Evolutionary conservation across 108 stramenopile species (phyloP).

Genomic region (Stephanodiscus minutulus): DNA sequence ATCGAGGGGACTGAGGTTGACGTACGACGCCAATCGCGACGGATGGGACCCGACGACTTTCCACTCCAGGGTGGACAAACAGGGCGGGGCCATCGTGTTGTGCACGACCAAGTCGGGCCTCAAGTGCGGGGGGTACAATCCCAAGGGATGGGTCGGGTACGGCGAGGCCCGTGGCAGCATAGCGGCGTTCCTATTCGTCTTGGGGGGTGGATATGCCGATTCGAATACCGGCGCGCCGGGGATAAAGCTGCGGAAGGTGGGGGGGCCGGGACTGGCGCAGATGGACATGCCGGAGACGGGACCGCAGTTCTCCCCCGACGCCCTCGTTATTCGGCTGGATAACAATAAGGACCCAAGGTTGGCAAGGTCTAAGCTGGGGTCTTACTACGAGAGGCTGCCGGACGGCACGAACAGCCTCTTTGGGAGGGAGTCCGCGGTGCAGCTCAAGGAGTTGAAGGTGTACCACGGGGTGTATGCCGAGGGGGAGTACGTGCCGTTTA

Average conservation of each 20-base stretch:
- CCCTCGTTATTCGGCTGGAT: conserved; percentile 70
- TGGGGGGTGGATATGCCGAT: conserved; percentile 32
- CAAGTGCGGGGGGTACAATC: conserved; percentile 84
- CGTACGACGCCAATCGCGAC: conserved; percentile 79
- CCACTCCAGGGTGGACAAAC: conserved; percentile 75
- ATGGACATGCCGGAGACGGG: conserved; percentile 74
- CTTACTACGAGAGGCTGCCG: conserved; percentile 79
- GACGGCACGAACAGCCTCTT: conserved; percentile 79
- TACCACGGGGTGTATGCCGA: conserved; percentile 75
- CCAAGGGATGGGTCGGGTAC: conserved; percentile 81
- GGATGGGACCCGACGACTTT: conserved; percentile 77
- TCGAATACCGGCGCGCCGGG: conserved; percentile 37
- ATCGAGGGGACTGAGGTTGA: conserved; percentile 59
- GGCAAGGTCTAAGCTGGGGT: conserved; percentile 78
- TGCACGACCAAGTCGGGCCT: conserved; percentile 60
- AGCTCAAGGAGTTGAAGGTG: conserved; percentile 72
- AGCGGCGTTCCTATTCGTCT: conserved; percentile 81
- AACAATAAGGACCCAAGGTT: conserved; percentile 51
- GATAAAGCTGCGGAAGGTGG: conserved; percentile 78
- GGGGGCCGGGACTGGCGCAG: conserved; percentile 78
- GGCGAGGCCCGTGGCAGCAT: conserved; percentile 84
- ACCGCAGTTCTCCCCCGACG: conserved; percentile 81
- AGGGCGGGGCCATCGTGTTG: conserved; percentile 67
- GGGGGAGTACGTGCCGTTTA: conserved; percentile 84
- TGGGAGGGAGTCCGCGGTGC: conserved; percentile 60